phyloP scores from a whole-genome alignment of 2,329 filamentous ascomycete species.

The Talaromyces sp. region DNA sequence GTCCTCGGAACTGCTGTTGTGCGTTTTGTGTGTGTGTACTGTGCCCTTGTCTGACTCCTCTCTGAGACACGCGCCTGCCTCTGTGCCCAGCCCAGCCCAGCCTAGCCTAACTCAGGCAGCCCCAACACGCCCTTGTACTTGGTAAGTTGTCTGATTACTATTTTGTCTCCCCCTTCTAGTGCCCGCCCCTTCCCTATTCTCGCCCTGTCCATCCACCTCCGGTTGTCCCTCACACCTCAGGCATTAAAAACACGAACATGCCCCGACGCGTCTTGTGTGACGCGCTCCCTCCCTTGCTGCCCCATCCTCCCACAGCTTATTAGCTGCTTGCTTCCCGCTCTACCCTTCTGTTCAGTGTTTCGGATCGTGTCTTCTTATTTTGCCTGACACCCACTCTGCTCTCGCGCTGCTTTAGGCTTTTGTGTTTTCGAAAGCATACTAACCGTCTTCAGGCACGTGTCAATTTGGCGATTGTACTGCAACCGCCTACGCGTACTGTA shows the following conservation, averaged over 20 bases:
- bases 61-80: background rate
- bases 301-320: constrained; percentile 13
- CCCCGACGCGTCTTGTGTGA: constrained; percentile 8
- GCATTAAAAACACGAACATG: constrained; percentile 9
- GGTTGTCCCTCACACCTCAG: background rate
- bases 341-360: background rate
- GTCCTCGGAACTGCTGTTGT: constrained; percentile 34
- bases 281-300: constrained; percentile 14
- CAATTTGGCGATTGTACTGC: constrained; percentile 3
- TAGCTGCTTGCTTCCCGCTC: constrained; percentile 16
- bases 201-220: background rate
- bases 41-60: constrained; percentile 17
- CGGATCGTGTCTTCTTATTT: constrained; percentile 3
- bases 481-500: background rate
- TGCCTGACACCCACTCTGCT: background rate
- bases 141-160: background rate
- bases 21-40: constrained; percentile 18
- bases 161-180: background rate
- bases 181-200: background rate
- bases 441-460: constrained; percentile 9
- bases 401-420: background rate
- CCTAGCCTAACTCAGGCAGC: background rate
- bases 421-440: background rate
- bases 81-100: background rate
- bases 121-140: background rate